These are phyloP conservation scores for Stentor coeruleus DNA, from an alignment of 73 alveolate species.

Conservation along the genomic window DNA sequence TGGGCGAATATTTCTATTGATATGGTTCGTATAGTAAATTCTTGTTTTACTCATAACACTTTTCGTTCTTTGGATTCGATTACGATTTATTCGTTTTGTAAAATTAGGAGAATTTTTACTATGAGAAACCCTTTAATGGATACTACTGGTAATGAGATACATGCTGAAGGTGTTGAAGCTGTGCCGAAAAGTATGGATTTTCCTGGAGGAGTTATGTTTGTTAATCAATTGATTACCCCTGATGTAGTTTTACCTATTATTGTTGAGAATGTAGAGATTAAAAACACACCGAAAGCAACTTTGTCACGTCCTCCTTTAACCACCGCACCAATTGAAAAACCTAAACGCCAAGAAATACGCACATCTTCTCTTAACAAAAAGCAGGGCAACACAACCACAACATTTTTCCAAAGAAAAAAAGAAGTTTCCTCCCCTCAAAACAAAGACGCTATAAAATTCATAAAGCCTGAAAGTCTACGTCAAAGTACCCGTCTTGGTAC, in stretches of 20 bases:
- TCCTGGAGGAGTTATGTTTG: conserved; percentile 33
- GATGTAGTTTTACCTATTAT: too few species aligned
- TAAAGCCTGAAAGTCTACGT: background rate
- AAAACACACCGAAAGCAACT: background rate
- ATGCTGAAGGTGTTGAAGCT: conserved; percentile 27
- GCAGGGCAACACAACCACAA: background rate
- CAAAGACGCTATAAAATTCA: background rate
- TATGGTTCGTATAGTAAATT: conserved; percentile 59
- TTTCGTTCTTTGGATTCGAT: conserved; percentile 70
- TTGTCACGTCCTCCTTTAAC: background rate
- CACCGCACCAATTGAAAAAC: background rate
- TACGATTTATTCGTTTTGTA: conserved; percentile 60
- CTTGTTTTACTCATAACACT: conserved; percentile 66
- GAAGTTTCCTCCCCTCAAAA: background rate
- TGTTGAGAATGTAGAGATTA: background rate
- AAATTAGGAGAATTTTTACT: conserved; percentile 70
- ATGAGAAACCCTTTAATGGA: conserved; percentile 83
- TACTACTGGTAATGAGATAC: conserved; percentile 28
- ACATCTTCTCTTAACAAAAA: background rate
- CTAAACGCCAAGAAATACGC: background rate
- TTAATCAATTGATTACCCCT: conserved; percentile 31
- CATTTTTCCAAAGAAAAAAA: background rate
- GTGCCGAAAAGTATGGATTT: conserved; percentile 37
- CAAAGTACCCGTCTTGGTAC: background rate
- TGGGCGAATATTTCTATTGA: conserved; percentile 79